phyloP scores from a whole-genome alignment of 768 basidiomycete genomes.

The Pseudohyphozyma bogoriensis region DNA sequence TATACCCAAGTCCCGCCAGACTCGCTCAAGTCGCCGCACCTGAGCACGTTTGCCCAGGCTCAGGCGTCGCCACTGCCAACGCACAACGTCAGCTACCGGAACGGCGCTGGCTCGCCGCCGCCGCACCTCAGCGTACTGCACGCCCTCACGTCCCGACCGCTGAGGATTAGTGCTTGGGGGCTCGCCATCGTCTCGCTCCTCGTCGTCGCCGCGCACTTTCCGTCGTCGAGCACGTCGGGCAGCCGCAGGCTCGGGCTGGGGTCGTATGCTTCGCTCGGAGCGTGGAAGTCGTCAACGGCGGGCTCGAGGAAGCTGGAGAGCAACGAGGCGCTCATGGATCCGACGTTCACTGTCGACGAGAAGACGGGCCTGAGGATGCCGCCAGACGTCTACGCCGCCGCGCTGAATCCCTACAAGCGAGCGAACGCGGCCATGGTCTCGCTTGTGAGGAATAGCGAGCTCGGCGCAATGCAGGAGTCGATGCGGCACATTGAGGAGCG shows the following conservation, averaged over 20 bases:
- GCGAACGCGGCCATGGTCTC: slow-evolving; percentile 29
- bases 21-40: no score
- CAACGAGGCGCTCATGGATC: slow-evolving; percentile 24
- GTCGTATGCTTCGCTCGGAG: no score
- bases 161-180: no score
- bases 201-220: neutral
- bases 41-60: no score
- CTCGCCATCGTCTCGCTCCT: neutral
- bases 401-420: slow-evolving; percentile 29
- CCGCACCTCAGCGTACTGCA: no score
- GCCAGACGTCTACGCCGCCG: slow-evolving; percentile 29
- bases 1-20: no score
- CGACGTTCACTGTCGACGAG: slow-evolving; percentile 4
- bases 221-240: no score
- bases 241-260: no score
- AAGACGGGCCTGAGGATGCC: slow-evolving; percentile 19
- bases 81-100: no score
- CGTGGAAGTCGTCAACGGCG: neutral
- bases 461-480: slow-evolving; percentile 18
- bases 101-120: no score
- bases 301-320: neutral
- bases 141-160: no score
- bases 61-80: no score
- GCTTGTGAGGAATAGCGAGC: slow-evolving; percentile 28
- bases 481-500: slow-evolving; percentile 51